Percentiles rank a stretch among this genome's conserved stretches.
These are phyloP conservation scores for Ophiostoma ulmi DNA, from an alignment of 2,329 filamentous ascomycete genomes.

Conservation along the genomic window DNA sequence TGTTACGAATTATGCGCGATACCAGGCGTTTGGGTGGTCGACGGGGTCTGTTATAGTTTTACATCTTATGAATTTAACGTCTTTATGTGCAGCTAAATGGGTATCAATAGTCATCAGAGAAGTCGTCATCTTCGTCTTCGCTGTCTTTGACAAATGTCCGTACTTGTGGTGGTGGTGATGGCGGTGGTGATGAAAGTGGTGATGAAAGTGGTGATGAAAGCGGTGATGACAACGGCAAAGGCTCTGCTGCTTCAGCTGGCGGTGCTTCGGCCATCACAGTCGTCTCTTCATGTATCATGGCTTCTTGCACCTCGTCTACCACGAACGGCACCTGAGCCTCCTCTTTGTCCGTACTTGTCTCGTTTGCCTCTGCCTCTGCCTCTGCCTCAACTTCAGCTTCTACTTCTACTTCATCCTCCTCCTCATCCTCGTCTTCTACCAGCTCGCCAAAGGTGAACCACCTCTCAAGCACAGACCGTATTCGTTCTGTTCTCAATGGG, in stretches of 20 bases:
- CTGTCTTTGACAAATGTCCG: constrained; percentile 24
- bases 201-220: not conserved
- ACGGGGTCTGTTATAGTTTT: not conserved
- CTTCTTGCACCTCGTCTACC: not conserved
- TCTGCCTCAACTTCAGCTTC: not conserved
- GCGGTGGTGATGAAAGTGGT: not conserved
- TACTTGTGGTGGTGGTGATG: not conserved
- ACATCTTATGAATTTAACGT: not conserved
- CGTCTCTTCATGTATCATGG: not conserved
- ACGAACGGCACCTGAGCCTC: no score
- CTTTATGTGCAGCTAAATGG: not conserved
- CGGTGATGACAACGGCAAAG: not conserved
- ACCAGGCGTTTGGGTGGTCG: constrained; percentile 8
- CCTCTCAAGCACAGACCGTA: constrained; percentile 53
- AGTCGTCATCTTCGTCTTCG: constrained; percentile 25
- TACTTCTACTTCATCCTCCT: not conserved
- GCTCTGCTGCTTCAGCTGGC: not conserved
- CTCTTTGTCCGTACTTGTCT: no score
- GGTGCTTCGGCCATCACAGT: not conserved
- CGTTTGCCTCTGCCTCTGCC: not conserved
- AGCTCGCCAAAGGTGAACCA: constrained; percentile 55
- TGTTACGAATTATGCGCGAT: constrained; percentile 17
- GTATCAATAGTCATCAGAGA: not conserved
- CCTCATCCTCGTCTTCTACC: not conserved
- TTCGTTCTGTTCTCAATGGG: constrained; percentile 23